phyloP scores from a whole-genome alignment of 2,329 filamentous ascomycete genomes.

The Phyllosticta paracitricarpa region DNA sequence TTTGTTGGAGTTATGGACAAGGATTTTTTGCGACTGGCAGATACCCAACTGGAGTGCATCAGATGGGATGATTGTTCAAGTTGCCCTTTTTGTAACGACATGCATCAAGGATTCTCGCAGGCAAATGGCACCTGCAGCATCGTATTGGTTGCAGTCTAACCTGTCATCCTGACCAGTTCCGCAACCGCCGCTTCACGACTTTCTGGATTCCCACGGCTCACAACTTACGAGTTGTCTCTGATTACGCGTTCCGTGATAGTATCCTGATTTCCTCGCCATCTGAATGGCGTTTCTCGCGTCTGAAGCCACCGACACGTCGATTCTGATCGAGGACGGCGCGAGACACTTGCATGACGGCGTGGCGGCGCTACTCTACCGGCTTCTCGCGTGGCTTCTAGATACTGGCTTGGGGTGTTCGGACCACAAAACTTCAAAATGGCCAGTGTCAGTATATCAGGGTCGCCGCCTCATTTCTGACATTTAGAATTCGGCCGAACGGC shows the following conservation, averaged over 20 bases:
- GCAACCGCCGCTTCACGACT: neutral
- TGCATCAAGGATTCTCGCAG: neutral
- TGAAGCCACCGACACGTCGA: neutral
- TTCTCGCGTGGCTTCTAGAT: neutral
- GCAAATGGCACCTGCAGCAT: neutral
- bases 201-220: neutral
- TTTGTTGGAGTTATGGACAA: neutral
- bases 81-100: neutral
- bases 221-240: neutral
- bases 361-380: neutral
- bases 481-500: neutral
- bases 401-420: neutral
- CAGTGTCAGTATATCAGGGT: neutral
- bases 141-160: neutral
- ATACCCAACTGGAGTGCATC: neutral
- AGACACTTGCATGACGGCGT: neutral
- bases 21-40: constrained; percentile 1
- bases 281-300: neutral
- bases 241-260: neutral
- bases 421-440: neutral
- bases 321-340: neutral
- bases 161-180: neutral
- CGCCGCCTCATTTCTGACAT: neutral
- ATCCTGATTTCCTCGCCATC: neutral
- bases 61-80: neutral